Evolutionary conservation across 768 basidiomycete genomes (phyloP), one percentile per base, ranked within the genome.

Genomic region (Suillus ampliporus): DNA sequence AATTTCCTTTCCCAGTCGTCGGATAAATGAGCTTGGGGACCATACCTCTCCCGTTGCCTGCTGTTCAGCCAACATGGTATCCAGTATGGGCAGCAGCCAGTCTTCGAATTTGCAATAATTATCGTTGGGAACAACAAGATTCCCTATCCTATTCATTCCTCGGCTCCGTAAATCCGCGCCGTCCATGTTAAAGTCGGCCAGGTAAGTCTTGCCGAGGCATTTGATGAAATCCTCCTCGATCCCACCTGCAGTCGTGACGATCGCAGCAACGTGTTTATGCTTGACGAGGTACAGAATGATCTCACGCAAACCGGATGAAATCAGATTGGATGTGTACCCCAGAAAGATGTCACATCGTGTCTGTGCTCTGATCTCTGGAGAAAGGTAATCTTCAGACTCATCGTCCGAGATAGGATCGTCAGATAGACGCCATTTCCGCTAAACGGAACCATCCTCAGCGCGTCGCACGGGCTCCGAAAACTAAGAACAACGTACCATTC

Each of bases 51-150:
- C 88, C 47, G 78, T 82, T 61, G 81, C 77, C 66, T 88, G 86
- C 78, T 99, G 97, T 72, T 99, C 97, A 13, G 79, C 84, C 35
- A 98, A 84, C 94, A 99, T 94, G 35, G 80, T 72, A 71, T 99
- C 91, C 46, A 99, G 84, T 61, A 98, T 92, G 2, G 97, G 97
- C 21, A 87, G 89, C n/a, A 99, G 85, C 97, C 97, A 99, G 74
- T 99, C 97, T 78, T 99, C 97, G 68, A 99, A 99, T 71, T 92
- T 91, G 87, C 97, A 99, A 77, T 99, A 99, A 73, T 99, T 99
- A 69, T 97, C 94, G 72, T 99, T 99, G 4, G 97, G 97, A 2
- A 99, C 88, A 61, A 99, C 80, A 47, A 99, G 86, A 71, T 99
- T 99, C 37, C 97, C 97, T 64, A 99, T 95, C 40, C 97, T 87